phyloP scores from a whole-genome alignment of 2,329 filamentous ascomycete genomes.

The Ceratocystis eucalypticola region DNA sequence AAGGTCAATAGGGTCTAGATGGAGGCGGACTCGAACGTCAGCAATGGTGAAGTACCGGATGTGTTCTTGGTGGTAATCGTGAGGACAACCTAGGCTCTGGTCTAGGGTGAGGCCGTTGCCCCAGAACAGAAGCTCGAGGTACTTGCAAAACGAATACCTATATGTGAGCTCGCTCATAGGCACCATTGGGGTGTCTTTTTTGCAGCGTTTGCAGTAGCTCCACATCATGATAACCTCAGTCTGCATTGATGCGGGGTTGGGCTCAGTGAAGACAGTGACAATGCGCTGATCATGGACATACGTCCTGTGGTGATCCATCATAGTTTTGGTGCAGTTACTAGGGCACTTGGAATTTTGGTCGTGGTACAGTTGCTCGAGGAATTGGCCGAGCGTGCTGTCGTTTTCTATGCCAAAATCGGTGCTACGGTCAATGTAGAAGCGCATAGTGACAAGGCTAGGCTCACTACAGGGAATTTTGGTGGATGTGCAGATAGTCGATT shows the following conservation, averaged over 20 bases:
- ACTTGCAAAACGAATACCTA: constrained; percentile 98
- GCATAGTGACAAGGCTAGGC: constrained; percentile 76
- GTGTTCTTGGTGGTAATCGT: constrained; percentile 87
- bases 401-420: constrained; percentile 57
- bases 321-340: constrained; percentile 73
- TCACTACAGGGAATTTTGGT: constrained; percentile 90
- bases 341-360: constrained; percentile 65
- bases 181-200: constrained; percentile 75
- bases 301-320: constrained; percentile 87
- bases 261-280: constrained; percentile 77
- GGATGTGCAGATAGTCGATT: constrained; percentile 83
- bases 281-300: constrained; percentile 95
- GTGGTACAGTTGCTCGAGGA: constrained; percentile 78
- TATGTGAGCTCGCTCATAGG: constrained; percentile 89
- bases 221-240: constrained; percentile 76
- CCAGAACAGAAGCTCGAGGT: constrained; percentile 96
- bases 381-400: constrained; percentile 88
- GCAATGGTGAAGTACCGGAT: constrained; percentile 83
- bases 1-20: constrained; percentile 84
- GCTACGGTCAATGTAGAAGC: constrained; percentile 89
- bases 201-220: constrained; percentile 88
- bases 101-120: constrained; percentile 66
- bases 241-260: constrained; percentile 32
- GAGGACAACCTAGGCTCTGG: constrained; percentile 59
- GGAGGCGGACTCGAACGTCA: constrained; percentile 73